Percentiles rank a stretch among this genome's conserved stretches.
These are phyloP conservation scores for Pichia thaimueangensis DNA, from an alignment of 805 yeast genomes.

Conservation along the genomic window DNA sequence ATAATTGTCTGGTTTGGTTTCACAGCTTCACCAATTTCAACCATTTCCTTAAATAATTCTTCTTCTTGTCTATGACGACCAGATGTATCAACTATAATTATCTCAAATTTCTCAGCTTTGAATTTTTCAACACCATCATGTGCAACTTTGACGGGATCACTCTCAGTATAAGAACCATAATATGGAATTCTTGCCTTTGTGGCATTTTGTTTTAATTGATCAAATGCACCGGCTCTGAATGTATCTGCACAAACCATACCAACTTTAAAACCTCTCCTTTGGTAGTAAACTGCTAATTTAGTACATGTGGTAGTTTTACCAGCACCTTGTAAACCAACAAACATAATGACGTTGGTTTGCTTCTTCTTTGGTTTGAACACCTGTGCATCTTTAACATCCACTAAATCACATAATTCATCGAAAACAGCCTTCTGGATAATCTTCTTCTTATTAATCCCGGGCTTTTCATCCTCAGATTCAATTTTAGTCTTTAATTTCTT, in stretches of 20 bases:
- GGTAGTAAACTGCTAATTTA: slow-evolving; percentile 89
- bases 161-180: slow-evolving; percentile 91
- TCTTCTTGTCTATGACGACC: slow-evolving; percentile 97
- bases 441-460: slow-evolving; percentile 64
- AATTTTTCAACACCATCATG: slow-evolving; percentile 87
- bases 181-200: slow-evolving; percentile 91
- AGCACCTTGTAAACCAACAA: slow-evolving; percentile 97
- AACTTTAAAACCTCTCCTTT: slow-evolving; percentile 86
- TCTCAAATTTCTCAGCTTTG: slow-evolving; percentile 84
- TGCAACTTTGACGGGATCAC: slow-evolving; percentile 91
- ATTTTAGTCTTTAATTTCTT: slow-evolving; percentile 60
- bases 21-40: slow-evolving; percentile 82
- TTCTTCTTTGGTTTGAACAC: slow-evolving; percentile 81
- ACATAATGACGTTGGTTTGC: slow-evolving; percentile 78
- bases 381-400: slow-evolving; percentile 51
- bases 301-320: slow-evolving; percentile 99
- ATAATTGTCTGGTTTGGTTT: slow-evolving; percentile 93
- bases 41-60: slow-evolving; percentile 88
- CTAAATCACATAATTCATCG: slow-evolving; percentile 83
- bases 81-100: slow-evolving; percentile 93
- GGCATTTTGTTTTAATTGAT: slow-evolving; percentile 95
- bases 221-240: slow-evolving; percentile 99
- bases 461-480: slow-evolving; percentile 46
- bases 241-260: slow-evolving; percentile 99
- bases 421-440: slow-evolving; percentile 85